phyloP scores from a whole-genome alignment of 2,329 filamentous ascomycete genomes.

The Aspergillus brasiliensis region DNA sequence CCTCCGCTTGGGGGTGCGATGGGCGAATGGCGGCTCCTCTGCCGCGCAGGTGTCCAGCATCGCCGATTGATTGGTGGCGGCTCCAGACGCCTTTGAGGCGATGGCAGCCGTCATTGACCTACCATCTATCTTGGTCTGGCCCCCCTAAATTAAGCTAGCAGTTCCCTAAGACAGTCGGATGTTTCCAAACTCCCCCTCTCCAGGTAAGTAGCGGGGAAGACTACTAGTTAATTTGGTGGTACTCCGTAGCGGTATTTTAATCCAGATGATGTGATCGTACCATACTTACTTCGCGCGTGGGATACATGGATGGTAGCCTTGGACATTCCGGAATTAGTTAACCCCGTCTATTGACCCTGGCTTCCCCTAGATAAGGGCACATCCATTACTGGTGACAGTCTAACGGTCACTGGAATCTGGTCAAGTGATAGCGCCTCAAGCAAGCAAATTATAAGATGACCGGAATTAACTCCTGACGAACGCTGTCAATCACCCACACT shows the following conservation, averaged over 20 bases:
- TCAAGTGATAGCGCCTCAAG: neutral
- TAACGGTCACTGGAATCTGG: neutral
- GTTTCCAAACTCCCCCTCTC: no score
- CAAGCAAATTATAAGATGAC: neutral
- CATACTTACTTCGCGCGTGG: neutral
- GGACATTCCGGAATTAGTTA: neutral
- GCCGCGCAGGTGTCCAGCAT: conserved; percentile 22
- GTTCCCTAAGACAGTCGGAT: neutral
- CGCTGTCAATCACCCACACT: neutral
- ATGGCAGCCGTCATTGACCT: neutral
- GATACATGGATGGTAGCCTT: neutral
- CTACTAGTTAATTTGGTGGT: neutral
- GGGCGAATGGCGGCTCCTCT: conserved; percentile 28
- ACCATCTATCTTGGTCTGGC: neutral
- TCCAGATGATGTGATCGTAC: neutral
- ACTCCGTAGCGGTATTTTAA: neutral
- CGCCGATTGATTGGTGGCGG: conserved; percentile 13
- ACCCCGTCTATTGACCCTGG: neutral
- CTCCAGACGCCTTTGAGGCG: neutral
- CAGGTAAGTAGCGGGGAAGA: neutral
- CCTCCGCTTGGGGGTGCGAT: conserved; percentile 10
- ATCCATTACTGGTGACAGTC: neutral
- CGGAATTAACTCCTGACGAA: neutral
- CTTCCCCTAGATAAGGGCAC: neutral
- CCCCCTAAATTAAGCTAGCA: neutral